These are phyloP conservation scores for Paramecium pentaurelia DNA, from an alignment of 73 alveolate genomes.

Conservation along the genomic window DNA sequence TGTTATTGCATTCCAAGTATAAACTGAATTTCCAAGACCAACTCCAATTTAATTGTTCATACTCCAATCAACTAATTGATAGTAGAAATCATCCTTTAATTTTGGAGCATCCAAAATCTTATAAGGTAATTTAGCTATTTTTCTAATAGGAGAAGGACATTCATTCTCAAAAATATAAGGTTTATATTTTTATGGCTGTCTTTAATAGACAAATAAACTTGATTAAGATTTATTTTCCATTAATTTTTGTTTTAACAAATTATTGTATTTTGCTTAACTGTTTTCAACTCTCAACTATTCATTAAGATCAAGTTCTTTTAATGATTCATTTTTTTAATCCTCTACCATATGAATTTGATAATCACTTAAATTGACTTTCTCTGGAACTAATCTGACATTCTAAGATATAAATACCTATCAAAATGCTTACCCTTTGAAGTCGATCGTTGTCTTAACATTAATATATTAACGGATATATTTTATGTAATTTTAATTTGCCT, in stretches of 20 bases:
- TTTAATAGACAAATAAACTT: constrained; percentile 1
- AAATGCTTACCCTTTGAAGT: not conserved
- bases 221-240: not conserved
- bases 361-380: constrained; percentile 5
- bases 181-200: not conserved
- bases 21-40: constrained; percentile 44
- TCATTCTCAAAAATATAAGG: constrained; percentile 23
- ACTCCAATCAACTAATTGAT: constrained; percentile 55
- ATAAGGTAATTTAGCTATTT: constrained; percentile 87
- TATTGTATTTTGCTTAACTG: not conserved
- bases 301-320: not conserved
- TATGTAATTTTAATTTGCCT: not conserved
- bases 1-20: constrained; percentile 59
- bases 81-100: constrained; percentile 74
- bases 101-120: constrained; percentile 98
- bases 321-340: not conserved
- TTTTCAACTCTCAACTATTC: not conserved
- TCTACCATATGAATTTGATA: not conserved
- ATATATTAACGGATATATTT: not conserved
- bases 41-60: constrained; percentile 39
- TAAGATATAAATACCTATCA: not conserved
- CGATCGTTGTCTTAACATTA: constrained; percentile 16
- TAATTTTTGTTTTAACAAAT: not conserved
- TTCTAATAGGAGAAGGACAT: constrained; percentile 59
- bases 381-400: constrained; percentile 9